Evolutionary conservation across 2,329 filamentous ascomycete species (phyloP).

Genomic region (Cercospora nicotianae): DNA sequence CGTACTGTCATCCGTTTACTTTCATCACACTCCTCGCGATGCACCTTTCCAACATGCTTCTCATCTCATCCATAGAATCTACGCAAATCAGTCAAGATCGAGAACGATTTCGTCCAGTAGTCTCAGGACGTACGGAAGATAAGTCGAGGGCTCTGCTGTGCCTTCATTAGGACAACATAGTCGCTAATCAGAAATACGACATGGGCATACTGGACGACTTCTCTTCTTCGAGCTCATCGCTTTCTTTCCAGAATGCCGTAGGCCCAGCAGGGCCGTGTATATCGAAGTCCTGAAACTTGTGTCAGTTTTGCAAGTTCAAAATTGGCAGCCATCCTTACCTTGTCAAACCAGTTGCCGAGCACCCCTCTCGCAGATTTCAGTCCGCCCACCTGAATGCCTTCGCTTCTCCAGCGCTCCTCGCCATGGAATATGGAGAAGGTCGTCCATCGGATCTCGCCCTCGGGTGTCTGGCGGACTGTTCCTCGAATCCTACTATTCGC

Average conservation of each 20-base stretch:
- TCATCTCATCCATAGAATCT: conserved; percentile 6
- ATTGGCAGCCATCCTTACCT: conserved; percentile 45
- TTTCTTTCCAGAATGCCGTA: conserved; percentile 75
- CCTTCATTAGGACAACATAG: conserved; percentile 12
- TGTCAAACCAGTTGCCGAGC: conserved; percentile 76
- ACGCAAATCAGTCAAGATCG: conserved; percentile 7
- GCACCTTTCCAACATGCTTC: not conserved
- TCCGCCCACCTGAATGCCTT: conserved; percentile 73
- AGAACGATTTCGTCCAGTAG: conserved; percentile 12
- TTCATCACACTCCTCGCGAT: not conserved
- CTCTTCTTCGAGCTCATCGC: conserved; percentile 48
- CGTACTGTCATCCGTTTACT: not conserved
- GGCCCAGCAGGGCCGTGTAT: conserved; percentile 69
- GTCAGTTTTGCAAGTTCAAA: not conserved
- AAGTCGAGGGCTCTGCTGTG: conserved; percentile 3
- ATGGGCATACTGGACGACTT: conserved; percentile 30
- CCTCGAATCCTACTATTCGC: conserved; percentile 66
- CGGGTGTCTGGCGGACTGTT: conserved; percentile 64
- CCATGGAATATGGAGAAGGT: conserved; percentile 64
- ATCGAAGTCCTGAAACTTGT: conserved; percentile 60
- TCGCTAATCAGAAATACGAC: conserved; percentile 26
- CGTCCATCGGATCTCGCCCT: conserved; percentile 75
- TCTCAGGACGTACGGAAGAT: conserved; percentile 12
- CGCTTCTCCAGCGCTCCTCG: conserved; percentile 72
- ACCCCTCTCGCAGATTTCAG: conserved; percentile 64